Conservation (phyloP, 2,329 filamentous ascomycete genomes). For the Aspergillus piperis region DNA sequence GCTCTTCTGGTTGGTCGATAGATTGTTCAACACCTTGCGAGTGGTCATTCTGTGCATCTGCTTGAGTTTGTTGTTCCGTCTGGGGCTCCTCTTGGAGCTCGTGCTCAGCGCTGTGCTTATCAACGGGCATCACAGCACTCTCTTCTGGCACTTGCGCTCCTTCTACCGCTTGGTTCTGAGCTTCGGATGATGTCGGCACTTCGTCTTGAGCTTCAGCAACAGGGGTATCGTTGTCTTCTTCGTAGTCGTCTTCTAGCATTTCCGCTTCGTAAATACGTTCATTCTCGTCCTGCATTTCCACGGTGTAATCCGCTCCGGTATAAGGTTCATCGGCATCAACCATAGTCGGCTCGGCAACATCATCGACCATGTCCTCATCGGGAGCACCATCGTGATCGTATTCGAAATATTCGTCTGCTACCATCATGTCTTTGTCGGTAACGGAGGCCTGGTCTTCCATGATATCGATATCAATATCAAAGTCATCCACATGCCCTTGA, state of each 20-base stretch:
- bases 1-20: constrained; percentile 13
- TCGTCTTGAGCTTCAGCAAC: constrained; percentile 26
- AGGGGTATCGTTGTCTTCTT: constrained; percentile 36
- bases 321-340: constrained; percentile 37
- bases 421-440: constrained; percentile 53
- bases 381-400: constrained; percentile 32
- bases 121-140: constrained; percentile 1
- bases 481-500: constrained; percentile 52
- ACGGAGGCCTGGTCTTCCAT: constrained; percentile 59
- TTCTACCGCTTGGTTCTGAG: constrained; percentile 8
- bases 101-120: neutral
- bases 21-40: constrained; percentile 6
- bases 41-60: neutral
- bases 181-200: constrained; percentile 4
- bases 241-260: constrained; percentile 44
- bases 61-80: constrained; percentile 9
- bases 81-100: constrained; percentile 1
- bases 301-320: constrained; percentile 27
- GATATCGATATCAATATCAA: constrained; percentile 61
- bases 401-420: constrained; percentile 41
- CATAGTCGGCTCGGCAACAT: constrained; percentile 43
- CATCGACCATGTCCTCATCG: constrained; percentile 53
- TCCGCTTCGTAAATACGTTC: constrained; percentile 40
- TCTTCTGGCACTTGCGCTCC: neutral
- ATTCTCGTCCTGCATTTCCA: constrained; percentile 34